phyloP scores from a whole-genome alignment of 1,139 yeast species.

The Candida glucosophila region DNA sequence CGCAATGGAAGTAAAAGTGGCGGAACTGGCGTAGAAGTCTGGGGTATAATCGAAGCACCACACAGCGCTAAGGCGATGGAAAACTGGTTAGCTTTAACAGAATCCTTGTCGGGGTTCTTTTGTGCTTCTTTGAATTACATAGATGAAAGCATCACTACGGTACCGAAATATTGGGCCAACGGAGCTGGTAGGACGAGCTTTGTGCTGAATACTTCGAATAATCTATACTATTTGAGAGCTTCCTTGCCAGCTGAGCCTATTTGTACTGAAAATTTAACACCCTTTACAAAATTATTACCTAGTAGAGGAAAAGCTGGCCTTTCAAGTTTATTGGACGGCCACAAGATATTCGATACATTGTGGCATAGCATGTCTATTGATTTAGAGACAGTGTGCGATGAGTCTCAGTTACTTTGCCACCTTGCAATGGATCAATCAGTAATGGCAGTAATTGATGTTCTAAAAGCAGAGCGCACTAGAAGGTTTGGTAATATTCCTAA shows the following conservation, averaged over 20 bases:
- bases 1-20: conserved; percentile 66
- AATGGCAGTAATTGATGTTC: conserved; percentile 66
- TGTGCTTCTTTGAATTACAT: conserved; percentile 93
- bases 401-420: conserved; percentile 27
- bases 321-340: conserved; percentile 85
- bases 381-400: conserved; percentile 48
- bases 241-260: conserved; percentile 93
- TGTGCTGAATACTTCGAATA: conserved; percentile 19
- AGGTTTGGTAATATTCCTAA: conserved; percentile 67
- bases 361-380: conserved; percentile 96
- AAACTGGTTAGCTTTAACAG: conserved; percentile 66
- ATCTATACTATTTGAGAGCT: conserved; percentile 61
- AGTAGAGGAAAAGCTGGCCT: conserved; percentile 91
- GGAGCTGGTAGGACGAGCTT: conserved; percentile 7
- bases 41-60: conserved; percentile 75
- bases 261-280: conserved; percentile 95
- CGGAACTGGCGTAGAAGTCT: conserved; percentile 92
- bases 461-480: conserved; percentile 49
- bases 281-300: conserved; percentile 82
- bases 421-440: conserved; percentile 62
- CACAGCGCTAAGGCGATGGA: conserved; percentile 44
- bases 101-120: conserved; percentile 80
- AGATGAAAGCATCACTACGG: conserved; percentile 70
- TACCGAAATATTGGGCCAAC: conserved; percentile 36
- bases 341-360: conserved; percentile 82